Conservation (phyloP, 768 basidiomycete species). For the Suillus paluster region DNA sequence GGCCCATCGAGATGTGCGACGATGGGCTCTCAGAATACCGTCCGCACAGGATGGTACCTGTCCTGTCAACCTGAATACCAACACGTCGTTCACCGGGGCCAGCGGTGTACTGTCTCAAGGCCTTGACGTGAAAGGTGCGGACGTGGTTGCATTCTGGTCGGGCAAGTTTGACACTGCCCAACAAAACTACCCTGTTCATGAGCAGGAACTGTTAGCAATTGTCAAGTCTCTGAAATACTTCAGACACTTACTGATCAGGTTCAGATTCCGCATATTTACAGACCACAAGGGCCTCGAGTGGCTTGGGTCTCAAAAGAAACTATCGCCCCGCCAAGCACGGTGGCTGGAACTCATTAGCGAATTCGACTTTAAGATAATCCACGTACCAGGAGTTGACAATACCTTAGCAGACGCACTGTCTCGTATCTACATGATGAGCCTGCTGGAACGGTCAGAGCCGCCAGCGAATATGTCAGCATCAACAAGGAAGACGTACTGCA, state of each 20-base stretch:
- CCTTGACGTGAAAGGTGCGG: too few species aligned
- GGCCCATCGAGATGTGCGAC: too few species aligned
- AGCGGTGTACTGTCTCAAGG: slow-evolving; percentile 6
- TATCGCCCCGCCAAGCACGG: slow-evolving; percentile 17
- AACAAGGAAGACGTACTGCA: slow-evolving; percentile 25
- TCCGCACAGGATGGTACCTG: too few species aligned
- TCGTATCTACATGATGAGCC: slow-evolving; percentile 27
- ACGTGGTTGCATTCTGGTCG: slow-evolving; percentile 24
- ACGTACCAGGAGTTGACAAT: slow-evolving; percentile 24
- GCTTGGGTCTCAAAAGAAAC: slow-evolving; percentile 24
- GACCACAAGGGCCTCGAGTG: slow-evolving; percentile 35
- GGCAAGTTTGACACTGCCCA: slow-evolving; percentile 33
- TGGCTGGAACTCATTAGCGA: slow-evolving; percentile 36
- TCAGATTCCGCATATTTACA: slow-evolving; percentile 23
- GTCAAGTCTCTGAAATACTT: slow-evolving; percentile 30
- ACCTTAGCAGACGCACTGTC: slow-evolving; percentile 31
- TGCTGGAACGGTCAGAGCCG: slow-evolving; percentile 5
- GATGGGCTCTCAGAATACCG: too few species aligned
- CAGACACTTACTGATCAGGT: slow-evolving; percentile 30
- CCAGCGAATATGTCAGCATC: slow-evolving; percentile 24
- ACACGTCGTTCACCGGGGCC: too few species aligned
- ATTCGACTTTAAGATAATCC: slow-evolving; percentile 31
- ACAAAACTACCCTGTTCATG: slow-evolving; percentile 32
- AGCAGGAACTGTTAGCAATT: slow-evolving; percentile 24
- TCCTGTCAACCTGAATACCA: too few species aligned